Evolutionary conservation across 2,329 filamentous ascomycete species (phyloP), one percentile per base, ranked within the genome.

Genomic region (Colletotrichum phormii): DNA sequence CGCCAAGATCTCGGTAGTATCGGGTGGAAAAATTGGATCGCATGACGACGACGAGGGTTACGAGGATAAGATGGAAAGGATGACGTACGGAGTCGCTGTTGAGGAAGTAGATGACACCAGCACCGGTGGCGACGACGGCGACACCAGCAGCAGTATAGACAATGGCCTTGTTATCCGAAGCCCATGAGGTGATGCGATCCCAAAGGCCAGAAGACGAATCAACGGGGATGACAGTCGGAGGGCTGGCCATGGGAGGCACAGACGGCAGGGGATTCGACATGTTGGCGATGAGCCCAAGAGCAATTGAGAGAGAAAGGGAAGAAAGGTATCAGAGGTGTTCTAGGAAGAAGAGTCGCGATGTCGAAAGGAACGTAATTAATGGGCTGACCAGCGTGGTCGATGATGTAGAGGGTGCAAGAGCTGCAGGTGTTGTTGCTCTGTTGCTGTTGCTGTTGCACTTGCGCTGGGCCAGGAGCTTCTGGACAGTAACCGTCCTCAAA

Each of bases 141-240:
- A 98, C 94, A 79, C 97, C 97, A 68, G 96, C 97, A 84, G 98
- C 94, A 77, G 97, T 98, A 85, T 98, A 99, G 75, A 97, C 95
- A 67, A 96, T 89, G 60, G 94, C 93, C 87, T 98, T 98, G 86
- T 99, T 95, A 82, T 98, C 96, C 2, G 95, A 94, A 15, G 94
- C 95, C 96, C 97, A 99, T 80, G 88, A 92, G 76, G 95, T 93
- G 84, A 98, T 87, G 79, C 95, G 93, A 83, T 98, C 94, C 95
- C 95, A 98, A 68, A 97, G 85, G 59, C 94, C 93, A 72, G 92
- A 90, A 74, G 92, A 89, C 76, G 86, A 82, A 70, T 89, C 84
- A 77, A 90, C 82, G 54, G 86, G 84, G 65, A 90, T 80, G 71
- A 84, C 82, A 73, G 84, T 77, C 46, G 81, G 81, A 73, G 83